Evolutionary conservation across 192 early-diverging fungal species (phyloP).

Genomic region (Hyaloraphidium curvatum): DNA sequence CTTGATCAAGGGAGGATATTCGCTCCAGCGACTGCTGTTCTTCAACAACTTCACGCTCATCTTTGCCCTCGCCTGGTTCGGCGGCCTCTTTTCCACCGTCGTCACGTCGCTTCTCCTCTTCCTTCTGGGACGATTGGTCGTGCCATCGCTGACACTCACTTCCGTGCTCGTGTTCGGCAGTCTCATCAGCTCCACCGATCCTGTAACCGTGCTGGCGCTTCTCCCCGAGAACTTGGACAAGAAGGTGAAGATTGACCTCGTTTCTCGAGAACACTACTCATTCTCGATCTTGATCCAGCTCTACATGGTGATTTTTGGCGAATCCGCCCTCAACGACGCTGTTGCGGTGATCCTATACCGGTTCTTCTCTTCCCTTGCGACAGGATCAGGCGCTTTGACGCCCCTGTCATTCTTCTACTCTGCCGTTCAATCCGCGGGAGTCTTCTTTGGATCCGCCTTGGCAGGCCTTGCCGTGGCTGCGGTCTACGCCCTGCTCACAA

Average conservation of each 20-base stretch:
- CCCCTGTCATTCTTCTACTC: conserved; percentile 27
- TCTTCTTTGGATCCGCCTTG: conserved; percentile 29
- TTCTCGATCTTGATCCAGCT: too few relatives aligned
- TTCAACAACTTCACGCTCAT: conserved; percentile 32
- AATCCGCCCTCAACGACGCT: conserved; percentile 38
- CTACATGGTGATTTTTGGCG: conserved; percentile 46
- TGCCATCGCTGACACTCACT: conserved; percentile 24
- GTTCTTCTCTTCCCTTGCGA: conserved; percentile 31
- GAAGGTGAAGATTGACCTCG: too few relatives aligned
- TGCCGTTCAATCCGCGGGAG: conserved; percentile 23
- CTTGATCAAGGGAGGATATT: conserved; percentile 32
- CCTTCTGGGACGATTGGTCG: conserved; percentile 25
- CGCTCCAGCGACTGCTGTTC: conserved; percentile 26
- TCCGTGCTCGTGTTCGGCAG: conserved; percentile 37
- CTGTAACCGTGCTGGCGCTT: conserved; percentile 37
- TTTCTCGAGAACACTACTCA: too few relatives aligned
- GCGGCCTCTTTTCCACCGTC: conserved; percentile 34
- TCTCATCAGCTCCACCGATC: conserved; percentile 38
- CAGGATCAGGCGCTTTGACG: too few relatives aligned
- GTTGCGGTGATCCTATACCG: conserved; percentile 40
- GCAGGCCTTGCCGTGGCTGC: conserved; percentile 22
- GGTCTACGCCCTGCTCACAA: conserved; percentile 33
- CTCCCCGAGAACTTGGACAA: conserved; percentile 29
- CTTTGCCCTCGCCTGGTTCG: conserved; percentile 28
- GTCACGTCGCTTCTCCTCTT: conserved; percentile 33